Conservation (phyloP, 2,329 filamentous ascomycete species). For the Exophiala phaeomuriformis region DNA sequence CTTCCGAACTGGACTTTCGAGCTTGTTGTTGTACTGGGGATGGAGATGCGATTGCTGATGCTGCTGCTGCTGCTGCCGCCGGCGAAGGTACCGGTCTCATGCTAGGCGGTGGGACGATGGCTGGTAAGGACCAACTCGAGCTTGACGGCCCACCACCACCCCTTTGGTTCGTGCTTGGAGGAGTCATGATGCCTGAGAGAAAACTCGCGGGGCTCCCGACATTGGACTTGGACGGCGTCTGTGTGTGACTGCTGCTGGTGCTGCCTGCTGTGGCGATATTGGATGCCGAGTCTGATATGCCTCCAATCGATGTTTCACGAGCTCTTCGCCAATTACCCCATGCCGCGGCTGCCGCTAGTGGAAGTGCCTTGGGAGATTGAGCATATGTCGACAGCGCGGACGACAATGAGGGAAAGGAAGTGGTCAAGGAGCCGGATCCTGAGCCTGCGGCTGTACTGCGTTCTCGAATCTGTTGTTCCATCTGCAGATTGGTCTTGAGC, state of each 20-base stretch:
- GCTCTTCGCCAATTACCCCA: slow-evolving; percentile 89
- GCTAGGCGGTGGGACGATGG: slow-evolving; percentile 30
- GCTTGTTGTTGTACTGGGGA: background rate
- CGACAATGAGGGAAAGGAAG: slow-evolving; percentile 60
- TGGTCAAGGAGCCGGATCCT: slow-evolving; percentile 58
- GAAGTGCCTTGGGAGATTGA: slow-evolving; percentile 67
- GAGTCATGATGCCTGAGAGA: slow-evolving; percentile 76
- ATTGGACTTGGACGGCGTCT: slow-evolving; percentile 56
- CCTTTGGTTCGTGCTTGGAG: slow-evolving; percentile 68
- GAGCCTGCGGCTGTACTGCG: slow-evolving; percentile 60
- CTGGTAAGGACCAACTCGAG: slow-evolving; percentile 24
- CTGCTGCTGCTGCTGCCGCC: slow-evolving; percentile 9
- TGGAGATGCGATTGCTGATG: background rate
- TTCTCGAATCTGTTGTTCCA: slow-evolving; percentile 95
- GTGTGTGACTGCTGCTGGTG: slow-evolving; percentile 39
- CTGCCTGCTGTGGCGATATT: background rate
- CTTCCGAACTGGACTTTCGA: slow-evolving; percentile 25
- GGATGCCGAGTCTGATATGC: slow-evolving; percentile 30
- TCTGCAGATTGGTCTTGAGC: slow-evolving; percentile 87
- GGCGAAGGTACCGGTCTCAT: slow-evolving; percentile 19
- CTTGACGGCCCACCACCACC: slow-evolving; percentile 35
- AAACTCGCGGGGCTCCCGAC: slow-evolving; percentile 45
- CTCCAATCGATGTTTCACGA: slow-evolving; percentile 47
- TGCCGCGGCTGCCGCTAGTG: slow-evolving; percentile 86
- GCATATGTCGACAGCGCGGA: slow-evolving; percentile 69